Base-by-base conservation (phyloP, 345 rosid genomes). In the Eucalyptus sp. region DNA sequence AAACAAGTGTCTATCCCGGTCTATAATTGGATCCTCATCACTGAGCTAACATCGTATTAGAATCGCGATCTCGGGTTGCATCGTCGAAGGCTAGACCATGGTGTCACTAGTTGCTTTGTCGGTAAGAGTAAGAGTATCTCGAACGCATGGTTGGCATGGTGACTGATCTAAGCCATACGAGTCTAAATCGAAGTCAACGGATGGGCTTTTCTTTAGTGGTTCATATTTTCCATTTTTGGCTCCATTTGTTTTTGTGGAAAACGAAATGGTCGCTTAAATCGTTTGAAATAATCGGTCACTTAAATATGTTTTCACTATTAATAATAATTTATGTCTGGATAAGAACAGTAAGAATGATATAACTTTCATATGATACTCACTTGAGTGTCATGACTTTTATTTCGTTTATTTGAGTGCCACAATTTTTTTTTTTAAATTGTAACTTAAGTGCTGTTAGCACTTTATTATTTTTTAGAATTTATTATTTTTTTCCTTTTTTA, bases 321-420 rank as follows among this genome's bases (percentile, higher is more conserved):
- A 20, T 8, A 52, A 52, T 52, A 52, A 52, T 52, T 52, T 52
- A 18, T 52, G 24, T 52, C 0, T 2, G 1, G 58, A 52, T 52
- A 52, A 7, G 2, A 52, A 52, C 4, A 52, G 0, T 0, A 18
- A 52, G 1, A 7, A 9, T 52, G 4, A 3, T 0, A 7, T 18
- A 52, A 52, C 0, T 52, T 52, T 18, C 5, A 3, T 7, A 52
- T 4, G 4, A 52, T 0, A 7, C 2, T 52, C 0, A 7, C 2
- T 52, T 52, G 10, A 18, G 3, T 18, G 1, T 0, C 1, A 7
- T 52, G 18, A 18, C 1, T 52, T 0, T 18, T 52, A 52, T 52
- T 52, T 52, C 0, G 24, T 52, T 52, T 18, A 52, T 52, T 18
- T 52, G 24, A 52, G 56, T 52, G 1, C 1, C 3, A 3, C 10